Percentiles rank a stretch among this genome's conserved stretches.
These are phyloP conservation scores for Fraxinus angustifolia DNA, from an alignment of 305 asterid genomes.

Conservation along the genomic window DNA sequence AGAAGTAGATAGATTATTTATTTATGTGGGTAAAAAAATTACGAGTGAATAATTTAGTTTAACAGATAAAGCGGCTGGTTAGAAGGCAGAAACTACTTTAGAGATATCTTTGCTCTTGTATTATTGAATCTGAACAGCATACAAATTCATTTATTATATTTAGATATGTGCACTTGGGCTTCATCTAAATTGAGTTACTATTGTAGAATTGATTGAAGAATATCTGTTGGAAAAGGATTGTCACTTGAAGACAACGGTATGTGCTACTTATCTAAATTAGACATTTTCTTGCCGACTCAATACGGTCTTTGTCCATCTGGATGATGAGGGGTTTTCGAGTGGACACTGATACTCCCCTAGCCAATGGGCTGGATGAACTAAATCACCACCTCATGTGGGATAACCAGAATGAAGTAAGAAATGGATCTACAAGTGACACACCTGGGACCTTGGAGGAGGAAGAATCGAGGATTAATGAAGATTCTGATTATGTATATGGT, in stretches of 20 bases:
- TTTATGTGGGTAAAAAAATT: not conserved
- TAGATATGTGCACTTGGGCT: not conserved
- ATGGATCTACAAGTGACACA: slow-evolving; percentile 21
- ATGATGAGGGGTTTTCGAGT: slow-evolving; percentile 33
- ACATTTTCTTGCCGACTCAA: not conserved
- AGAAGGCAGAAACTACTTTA: not conserved
- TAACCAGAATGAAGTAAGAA: not conserved
- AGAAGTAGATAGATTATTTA: not conserved
- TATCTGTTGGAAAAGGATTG: not conserved
- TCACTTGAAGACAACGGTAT: not conserved
- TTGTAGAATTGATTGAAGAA: not conserved
- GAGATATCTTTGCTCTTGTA: not conserved
- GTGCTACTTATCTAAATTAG: not conserved
- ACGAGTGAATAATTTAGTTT: not conserved
- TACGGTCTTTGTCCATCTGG: slow-evolving; percentile 19
- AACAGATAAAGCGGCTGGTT: not conserved
- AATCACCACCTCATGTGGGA: not conserved
- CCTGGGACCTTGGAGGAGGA: slow-evolving; percentile 8
- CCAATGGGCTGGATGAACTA: slow-evolving; percentile 14
- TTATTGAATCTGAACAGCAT: not conserved
- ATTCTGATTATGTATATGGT: slow-evolving; percentile 16
- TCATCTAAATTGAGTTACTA: not conserved
- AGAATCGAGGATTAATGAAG: slow-evolving; percentile 12
- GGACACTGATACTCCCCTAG: slow-evolving; percentile 24
- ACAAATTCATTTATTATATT: not conserved